A percentile compares a stretch with the other conserved stretches of the same genome.
Evolutionary conservation across 164 flowering plant genomes (phyloP).

Genomic region (Santalum album): DNA sequence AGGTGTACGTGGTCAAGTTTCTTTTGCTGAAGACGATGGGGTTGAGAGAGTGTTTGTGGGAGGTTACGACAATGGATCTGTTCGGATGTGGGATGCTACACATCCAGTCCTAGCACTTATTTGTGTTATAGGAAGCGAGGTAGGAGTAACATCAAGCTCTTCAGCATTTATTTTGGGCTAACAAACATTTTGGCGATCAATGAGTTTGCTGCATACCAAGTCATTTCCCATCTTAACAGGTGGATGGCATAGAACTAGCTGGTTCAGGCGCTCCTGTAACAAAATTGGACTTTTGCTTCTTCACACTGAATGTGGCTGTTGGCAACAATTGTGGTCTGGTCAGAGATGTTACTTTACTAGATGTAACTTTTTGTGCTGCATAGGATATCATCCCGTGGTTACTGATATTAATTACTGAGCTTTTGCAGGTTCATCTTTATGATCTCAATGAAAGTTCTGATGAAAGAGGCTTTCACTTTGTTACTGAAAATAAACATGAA

Average conservation of each 20-base stretch:
- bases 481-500: conserved; percentile 45
- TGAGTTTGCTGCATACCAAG: no score
- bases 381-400: conserved; percentile 1
- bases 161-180: no score
- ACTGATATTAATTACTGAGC: conserved; percentile 8
- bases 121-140: conserved; percentile 47
- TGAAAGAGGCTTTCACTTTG: conserved; percentile 37
- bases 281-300: conserved; percentile 50
- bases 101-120: conserved; percentile 49
- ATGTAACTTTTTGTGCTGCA: neutral
- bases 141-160: conserved; percentile 20
- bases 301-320: conserved; percentile 49
- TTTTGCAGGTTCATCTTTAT: conserved; percentile 54
- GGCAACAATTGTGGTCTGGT: conserved; percentile 86
- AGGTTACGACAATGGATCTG: conserved; percentile 84
- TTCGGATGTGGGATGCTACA: conserved; percentile 78
- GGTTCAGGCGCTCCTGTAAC: conserved; percentile 53
- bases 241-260: conserved; percentile 35
- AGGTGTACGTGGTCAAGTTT: conserved; percentile 45
- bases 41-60: conserved; percentile 45
- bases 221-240: conserved; percentile 26
- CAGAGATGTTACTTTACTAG: conserved; percentile 21
- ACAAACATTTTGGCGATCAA: no score
- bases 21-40: conserved; percentile 22
- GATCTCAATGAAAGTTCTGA: conserved; percentile 29